Evolutionary conservation across 805 yeast species (phyloP).

Genomic region (Monosporozyma solicola): DNA sequence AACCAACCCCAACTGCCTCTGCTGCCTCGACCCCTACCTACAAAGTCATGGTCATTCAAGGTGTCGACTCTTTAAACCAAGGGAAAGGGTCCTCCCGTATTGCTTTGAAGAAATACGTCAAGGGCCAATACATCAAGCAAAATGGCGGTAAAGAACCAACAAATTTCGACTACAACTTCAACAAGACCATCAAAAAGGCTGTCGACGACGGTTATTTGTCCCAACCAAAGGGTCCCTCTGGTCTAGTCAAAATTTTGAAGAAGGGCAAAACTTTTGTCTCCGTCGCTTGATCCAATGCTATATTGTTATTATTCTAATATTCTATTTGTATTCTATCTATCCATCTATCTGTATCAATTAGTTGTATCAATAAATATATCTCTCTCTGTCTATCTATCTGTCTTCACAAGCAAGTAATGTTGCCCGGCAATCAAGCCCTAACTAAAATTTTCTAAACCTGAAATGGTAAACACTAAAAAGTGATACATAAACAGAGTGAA

Average conservation of each 20-base stretch:
- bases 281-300: neutral
- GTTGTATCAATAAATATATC: neutral
- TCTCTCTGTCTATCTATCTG: neutral
- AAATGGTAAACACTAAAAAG: neutral
- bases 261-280: conserved; percentile 21
- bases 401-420: neutral
- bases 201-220: conserved; percentile 66
- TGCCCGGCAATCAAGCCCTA: conserved; percentile 2
- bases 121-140: conserved; percentile 40
- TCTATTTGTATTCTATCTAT: neutral
- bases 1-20: too few relatives aligned
- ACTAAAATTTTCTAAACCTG: conserved; percentile 1
- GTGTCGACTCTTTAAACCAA: conserved; percentile 63
- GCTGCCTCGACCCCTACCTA: conserved; percentile 17
- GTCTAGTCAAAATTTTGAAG: conserved; percentile 19
- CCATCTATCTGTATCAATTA: neutral
- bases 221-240: conserved; percentile 76
- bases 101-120: conserved; percentile 78
- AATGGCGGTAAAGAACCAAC: conserved; percentile 69
- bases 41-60: conserved; percentile 37
- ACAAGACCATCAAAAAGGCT: conserved; percentile 65
- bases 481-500: neutral
- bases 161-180: conserved; percentile 56
- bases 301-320: too few relatives aligned
- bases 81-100: conserved; percentile 80